A percentile compares a stretch with the other conserved stretches of the same genome.
Conservation (phyloP, 768 basidiomycete species). For the Mrakia blollopis region DNA sequence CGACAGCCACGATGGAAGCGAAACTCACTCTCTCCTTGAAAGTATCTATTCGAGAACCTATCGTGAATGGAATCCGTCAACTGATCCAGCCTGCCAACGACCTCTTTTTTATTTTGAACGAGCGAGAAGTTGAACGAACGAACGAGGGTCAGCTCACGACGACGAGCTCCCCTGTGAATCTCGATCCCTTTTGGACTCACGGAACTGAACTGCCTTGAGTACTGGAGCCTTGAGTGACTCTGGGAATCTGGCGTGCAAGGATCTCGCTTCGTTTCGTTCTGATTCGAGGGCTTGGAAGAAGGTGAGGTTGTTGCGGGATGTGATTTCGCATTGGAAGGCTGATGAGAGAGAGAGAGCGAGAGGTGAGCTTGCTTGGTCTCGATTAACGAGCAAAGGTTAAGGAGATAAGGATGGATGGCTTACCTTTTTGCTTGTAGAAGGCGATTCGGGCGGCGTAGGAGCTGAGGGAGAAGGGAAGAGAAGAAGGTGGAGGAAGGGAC, state of each 20-base stretch:
- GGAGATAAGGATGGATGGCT: background rate
- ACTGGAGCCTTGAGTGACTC: constrained; percentile 87
- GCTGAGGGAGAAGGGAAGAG: constrained; percentile 40
- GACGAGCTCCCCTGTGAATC: background rate
- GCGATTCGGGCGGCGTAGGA: constrained; percentile 87
- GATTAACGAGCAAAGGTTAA: background rate
- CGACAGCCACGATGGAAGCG: background rate
- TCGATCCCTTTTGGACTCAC: constrained; percentile 54
- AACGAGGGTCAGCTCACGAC: too few relatives aligned
- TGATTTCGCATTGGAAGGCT: constrained; percentile 93
- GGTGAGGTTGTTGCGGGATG: constrained; percentile 85
- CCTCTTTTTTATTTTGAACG: constrained; percentile 11
- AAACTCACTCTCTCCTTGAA: constrained; percentile 76
- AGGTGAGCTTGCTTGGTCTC: constrained; percentile 14
- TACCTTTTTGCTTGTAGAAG: constrained; percentile 78
- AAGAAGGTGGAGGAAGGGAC: background rate
- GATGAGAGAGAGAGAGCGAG: background rate
- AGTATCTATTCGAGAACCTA: constrained; percentile 94
- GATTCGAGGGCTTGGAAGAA: constrained; percentile 92
- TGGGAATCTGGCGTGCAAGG: constrained; percentile 85
- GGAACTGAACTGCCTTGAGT: constrained; percentile 91
- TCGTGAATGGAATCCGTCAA: constrained; percentile 92
- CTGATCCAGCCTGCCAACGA: constrained; percentile 54
- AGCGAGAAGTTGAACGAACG: background rate
- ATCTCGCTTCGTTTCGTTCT: constrained; percentile 81